Conservation (phyloP, 2,329 filamentous ascomycete genomes). For the Fusarium fracticaudum region DNA sequence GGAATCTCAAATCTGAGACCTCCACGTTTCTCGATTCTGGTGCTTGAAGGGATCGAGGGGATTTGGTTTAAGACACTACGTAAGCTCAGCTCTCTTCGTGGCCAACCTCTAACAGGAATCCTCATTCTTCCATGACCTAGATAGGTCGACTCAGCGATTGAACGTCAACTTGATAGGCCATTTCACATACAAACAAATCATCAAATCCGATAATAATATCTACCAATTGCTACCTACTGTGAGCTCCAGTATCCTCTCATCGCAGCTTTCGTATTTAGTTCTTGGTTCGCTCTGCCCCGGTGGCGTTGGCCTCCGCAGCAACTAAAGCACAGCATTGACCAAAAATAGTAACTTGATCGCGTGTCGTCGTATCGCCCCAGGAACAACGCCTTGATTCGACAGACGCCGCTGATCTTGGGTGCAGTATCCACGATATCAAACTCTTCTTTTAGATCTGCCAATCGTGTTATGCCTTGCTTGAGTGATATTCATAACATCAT, state of each 20-base stretch:
- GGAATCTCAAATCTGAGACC: constrained; percentile 7
- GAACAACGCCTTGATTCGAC: constrained; percentile 27
- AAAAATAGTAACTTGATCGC: constrained; percentile 42
- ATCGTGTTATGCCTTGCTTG: neutral
- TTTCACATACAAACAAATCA: neutral
- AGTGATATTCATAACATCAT: neutral
- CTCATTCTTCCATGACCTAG: neutral
- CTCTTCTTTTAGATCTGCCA: neutral
- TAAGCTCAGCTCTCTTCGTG: neutral
- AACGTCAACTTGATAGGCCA: neutral
- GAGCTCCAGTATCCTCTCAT: neutral
- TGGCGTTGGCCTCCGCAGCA: neutral
- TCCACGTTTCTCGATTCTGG: neutral
- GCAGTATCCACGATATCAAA: neutral
- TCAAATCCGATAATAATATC: neutral
- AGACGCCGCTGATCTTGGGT: constrained; percentile 9
- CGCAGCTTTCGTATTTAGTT: neutral
- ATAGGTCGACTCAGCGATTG: neutral
- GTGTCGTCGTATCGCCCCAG: constrained; percentile 34
- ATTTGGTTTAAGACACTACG: neutral
- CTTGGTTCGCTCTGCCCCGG: neutral
- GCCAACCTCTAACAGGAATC: neutral
- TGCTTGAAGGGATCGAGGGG: neutral
- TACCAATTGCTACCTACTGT: neutral
- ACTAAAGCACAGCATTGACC: constrained; percentile 4